Conservation (phyloP, 2,329 filamentous ascomycete species). For the Elsinoe perseae region DNA sequence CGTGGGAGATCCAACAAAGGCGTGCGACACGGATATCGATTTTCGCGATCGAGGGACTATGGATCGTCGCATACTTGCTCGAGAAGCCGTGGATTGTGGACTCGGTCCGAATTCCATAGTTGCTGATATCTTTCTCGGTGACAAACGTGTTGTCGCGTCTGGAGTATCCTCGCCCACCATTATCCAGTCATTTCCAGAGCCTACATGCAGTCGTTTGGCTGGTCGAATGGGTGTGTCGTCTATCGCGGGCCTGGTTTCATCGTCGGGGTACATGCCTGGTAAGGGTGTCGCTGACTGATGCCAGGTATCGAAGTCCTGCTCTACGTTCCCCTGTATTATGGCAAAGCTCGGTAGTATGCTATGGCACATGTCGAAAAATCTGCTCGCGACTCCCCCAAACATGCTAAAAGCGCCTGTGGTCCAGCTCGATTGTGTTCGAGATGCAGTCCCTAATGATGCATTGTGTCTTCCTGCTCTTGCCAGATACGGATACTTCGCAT, state of each 20-base stretch:
- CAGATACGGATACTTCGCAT: slow-evolving; percentile 14
- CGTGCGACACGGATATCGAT: slow-evolving; percentile 21
- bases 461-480: slow-evolving; percentile 32
- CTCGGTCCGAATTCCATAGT: not conserved
- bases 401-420: slow-evolving; percentile 53
- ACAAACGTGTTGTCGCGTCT: not conserved
- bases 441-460: slow-evolving; percentile 14
- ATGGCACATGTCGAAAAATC: slow-evolving; percentile 76
- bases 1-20: slow-evolving; percentile 4
- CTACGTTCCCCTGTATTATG: slow-evolving; percentile 7
- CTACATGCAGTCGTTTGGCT: slow-evolving; percentile 42
- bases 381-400: slow-evolving; percentile 62
- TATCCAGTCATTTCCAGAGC: slow-evolving; percentile 42
- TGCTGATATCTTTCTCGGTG: slow-evolving; percentile 10
- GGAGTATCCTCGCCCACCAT: slow-evolving; percentile 31
- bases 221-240: slow-evolving; percentile 37
- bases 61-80: slow-evolving; percentile 31
- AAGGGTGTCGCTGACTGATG: slow-evolving; percentile 36
- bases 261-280: slow-evolving; percentile 47
- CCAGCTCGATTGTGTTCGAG: slow-evolving; percentile 41
- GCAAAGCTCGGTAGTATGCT: slow-evolving; percentile 15
- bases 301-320: slow-evolving; percentile 13
- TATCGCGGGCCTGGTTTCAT: slow-evolving; percentile 33
- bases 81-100: slow-evolving; percentile 21
- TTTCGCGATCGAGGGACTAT: slow-evolving; percentile 11